Conservation (phyloP, 2,329 filamentous ascomycete genomes). For the Moelleriella libera region DNA sequence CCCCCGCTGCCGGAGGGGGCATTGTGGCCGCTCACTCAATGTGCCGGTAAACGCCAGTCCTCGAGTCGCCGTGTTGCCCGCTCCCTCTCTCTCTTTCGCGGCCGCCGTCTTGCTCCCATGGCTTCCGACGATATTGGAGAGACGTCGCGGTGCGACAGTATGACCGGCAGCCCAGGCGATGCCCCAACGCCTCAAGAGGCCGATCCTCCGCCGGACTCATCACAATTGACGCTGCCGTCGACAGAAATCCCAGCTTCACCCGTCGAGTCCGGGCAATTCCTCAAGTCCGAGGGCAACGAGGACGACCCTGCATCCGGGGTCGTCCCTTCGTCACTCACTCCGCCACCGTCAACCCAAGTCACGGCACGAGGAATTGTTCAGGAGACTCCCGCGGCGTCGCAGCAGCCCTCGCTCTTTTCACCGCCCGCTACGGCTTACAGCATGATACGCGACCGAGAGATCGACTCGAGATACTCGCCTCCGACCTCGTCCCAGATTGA, state of each 20-base stretch:
- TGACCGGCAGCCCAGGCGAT: constrained; percentile 19
- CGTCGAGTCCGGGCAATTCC: constrained; percentile 30
- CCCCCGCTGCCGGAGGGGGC: no score
- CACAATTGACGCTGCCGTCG: constrained; percentile 41
- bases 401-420: constrained; percentile 35
- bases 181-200: constrained; percentile 17
- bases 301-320: constrained; percentile 27
- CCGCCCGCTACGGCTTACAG: constrained; percentile 35
- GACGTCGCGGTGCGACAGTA: constrained; percentile 17
- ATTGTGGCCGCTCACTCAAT: no score
- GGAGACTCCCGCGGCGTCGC: constrained; percentile 23
- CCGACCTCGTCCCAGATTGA: constrained; percentile 36
- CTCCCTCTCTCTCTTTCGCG: no score
- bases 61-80: no score
- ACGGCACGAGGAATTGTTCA: constrained; percentile 16
- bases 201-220: constrained; percentile 18
- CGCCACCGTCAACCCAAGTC: constrained; percentile 40
- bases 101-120: constrained; percentile 11
- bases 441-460: constrained; percentile 15
- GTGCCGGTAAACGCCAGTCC: no score
- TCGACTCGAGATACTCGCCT: constrained; percentile 25
- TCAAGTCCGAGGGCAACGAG: constrained; percentile 35
- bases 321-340: constrained; percentile 44
- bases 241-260: constrained; percentile 43
- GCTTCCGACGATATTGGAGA: constrained; percentile 18